Percentiles rank a stretch among this genome's conserved stretches.
Evolutionary conservation across 306 rosid species (phyloP).

Genomic region (Prunus dulcis): DNA sequence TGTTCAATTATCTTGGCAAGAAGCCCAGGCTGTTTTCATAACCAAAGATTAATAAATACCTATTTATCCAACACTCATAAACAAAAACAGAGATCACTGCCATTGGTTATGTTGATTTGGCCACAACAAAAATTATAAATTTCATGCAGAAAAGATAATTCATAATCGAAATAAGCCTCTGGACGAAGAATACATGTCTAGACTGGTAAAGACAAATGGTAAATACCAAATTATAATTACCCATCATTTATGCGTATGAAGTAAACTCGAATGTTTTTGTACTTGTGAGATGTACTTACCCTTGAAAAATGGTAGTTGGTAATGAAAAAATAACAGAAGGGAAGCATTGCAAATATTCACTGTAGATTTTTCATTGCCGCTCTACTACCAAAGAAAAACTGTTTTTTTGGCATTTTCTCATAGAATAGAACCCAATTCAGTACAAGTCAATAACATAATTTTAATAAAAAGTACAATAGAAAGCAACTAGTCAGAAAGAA

Average conservation of each 20-base stretch:
- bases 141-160: neutral
- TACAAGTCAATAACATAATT: neutral
- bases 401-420: neutral
- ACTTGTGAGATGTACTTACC: no score
- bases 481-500: constrained; percentile 13
- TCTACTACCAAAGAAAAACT: neutral
- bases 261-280: neutral
- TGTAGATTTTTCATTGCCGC: neutral
- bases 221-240: no score
- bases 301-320: neutral
- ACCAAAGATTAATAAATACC: no score
- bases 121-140: no score
- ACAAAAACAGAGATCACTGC: no score
- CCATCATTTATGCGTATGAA: no score
- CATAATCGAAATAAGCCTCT: no score
- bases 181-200: no score
- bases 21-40: neutral
- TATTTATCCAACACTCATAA: no score
- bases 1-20: neutral
- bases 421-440: neutral
- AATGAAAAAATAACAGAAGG: neutral
- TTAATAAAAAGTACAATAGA: constrained; percentile 12
- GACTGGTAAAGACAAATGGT: no score
- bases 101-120: no score
- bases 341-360: neutral